These are phyloP conservation scores for Rhytidhysteron rufulum DNA, from an alignment of 2,329 filamentous ascomycete species.

Conservation along the genomic window DNA sequence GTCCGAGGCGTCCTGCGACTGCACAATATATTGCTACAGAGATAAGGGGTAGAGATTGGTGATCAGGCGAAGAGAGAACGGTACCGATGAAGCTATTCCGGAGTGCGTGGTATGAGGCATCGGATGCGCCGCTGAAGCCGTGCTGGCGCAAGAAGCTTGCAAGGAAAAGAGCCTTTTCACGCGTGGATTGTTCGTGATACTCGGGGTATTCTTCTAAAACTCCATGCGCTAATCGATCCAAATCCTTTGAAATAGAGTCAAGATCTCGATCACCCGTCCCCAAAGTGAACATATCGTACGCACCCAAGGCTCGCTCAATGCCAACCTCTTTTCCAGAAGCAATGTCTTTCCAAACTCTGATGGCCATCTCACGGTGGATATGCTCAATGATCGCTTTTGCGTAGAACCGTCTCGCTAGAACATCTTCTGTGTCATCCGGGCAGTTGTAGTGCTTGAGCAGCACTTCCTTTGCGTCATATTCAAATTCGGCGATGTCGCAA, in stretches of 20 bases:
- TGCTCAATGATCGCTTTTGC: slow-evolving; percentile 70
- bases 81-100: slow-evolving; percentile 86
- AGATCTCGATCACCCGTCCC: slow-evolving; percentile 70
- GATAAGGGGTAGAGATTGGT: slow-evolving; percentile 81
- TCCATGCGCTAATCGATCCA: slow-evolving; percentile 60
- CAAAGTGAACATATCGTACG: slow-evolving; percentile 86
- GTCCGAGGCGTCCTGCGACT: slow-evolving; percentile 67
- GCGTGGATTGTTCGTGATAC: slow-evolving; percentile 56
- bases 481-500: slow-evolving; percentile 65
- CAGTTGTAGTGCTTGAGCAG: slow-evolving; percentile 63
- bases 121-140: slow-evolving; percentile 67
- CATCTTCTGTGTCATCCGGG: slow-evolving; percentile 62
- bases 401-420: slow-evolving; percentile 75
- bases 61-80: slow-evolving; percentile 66
- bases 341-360: slow-evolving; percentile 70
- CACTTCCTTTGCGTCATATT: slow-evolving; percentile 86
- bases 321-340: slow-evolving; percentile 49
- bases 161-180: slow-evolving; percentile 64
- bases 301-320: slow-evolving; percentile 72
- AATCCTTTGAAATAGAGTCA: slow-evolving; percentile 55
- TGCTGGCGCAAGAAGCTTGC: slow-evolving; percentile 65
- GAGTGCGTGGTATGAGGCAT: slow-evolving; percentile 73
- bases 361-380: slow-evolving; percentile 75
- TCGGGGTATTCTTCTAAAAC: slow-evolving; percentile 54
- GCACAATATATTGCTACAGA: slow-evolving; percentile 84